Conservation (phyloP, 805 yeast species). For the Starmerella khaoyaiensis region DNA sequence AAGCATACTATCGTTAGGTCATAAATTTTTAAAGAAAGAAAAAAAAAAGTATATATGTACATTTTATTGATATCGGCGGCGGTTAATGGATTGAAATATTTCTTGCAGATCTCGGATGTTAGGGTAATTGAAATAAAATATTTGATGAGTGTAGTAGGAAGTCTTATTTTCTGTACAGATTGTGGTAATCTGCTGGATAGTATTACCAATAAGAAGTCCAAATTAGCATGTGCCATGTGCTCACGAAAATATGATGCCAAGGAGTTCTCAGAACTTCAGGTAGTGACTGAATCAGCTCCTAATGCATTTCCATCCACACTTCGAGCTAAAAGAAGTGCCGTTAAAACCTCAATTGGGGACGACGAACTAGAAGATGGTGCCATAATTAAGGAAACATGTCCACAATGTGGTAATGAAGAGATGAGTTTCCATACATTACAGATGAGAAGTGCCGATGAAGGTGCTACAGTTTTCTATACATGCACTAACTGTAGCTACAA, state of each 20-base stretch:
- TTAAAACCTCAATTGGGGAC: conserved; percentile 65
- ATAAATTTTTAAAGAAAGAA: not conserved
- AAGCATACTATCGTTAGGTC: too few species aligned
- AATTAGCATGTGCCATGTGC: conserved; percentile 40
- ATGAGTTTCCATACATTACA: conserved; percentile 97
- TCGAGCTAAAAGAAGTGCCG: conserved; percentile 72
- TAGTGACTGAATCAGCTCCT: conserved; percentile 74
- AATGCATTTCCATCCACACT: conserved; percentile 89
- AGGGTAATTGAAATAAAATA: too few species aligned
- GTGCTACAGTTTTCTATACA: conserved; percentile 94
- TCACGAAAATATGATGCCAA: conserved; percentile 32
- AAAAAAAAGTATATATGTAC: not conserved
- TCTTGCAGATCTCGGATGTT: not conserved
- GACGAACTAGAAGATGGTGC: conserved; percentile 90
- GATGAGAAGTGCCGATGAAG: conserved; percentile 97
- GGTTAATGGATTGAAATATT: too few species aligned
- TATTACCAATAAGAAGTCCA: conserved; percentile 33
- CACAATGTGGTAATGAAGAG: conserved; percentile 96
- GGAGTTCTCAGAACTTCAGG: conserved; percentile 65
- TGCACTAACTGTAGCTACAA: conserved; percentile 88
- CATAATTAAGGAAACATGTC: conserved; percentile 92
- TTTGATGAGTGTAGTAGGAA: conserved; percentile 97
- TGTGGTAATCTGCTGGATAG: conserved; percentile 86
- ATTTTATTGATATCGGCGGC: conserved; percentile 1
- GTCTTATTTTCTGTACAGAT: conserved; percentile 80